Percentiles rank a stretch among this genome's conserved stretches.
Conservation (phyloP, 345 rosid species). For the Eucalyptus erythrocorys region DNA sequence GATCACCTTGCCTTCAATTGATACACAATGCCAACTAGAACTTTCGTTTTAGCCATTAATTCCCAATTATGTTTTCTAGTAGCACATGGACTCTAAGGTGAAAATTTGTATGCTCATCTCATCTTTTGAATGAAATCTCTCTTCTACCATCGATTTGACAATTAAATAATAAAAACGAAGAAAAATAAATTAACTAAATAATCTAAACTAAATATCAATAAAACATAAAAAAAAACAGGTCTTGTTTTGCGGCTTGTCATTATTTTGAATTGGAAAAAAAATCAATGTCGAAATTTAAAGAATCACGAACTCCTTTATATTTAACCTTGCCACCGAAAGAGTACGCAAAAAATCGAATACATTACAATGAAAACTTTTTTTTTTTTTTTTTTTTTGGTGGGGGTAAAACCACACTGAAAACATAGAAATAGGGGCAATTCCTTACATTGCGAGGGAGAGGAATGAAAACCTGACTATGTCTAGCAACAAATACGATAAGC, state of each 20-base stretch:
- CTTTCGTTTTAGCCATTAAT: not conserved
- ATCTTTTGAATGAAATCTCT: not conserved
- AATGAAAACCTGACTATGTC: not conserved
- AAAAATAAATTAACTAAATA: not conserved
- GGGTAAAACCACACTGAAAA: not conserved
- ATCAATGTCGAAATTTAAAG: not conserved
- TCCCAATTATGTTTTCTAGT: not conserved
- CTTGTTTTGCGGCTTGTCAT: too few relatives aligned
- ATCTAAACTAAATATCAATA: not conserved
- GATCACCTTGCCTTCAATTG: not conserved
- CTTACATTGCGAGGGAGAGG: not conserved
- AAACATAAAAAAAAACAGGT: not conserved
- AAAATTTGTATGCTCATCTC: not conserved
- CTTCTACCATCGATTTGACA: not conserved
- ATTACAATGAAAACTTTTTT: not conserved
- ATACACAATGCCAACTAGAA: not conserved
- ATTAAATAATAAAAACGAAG: not conserved
- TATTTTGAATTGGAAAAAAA: not conserved
- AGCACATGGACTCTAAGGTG: not conserved
- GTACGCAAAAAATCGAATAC: not conserved
- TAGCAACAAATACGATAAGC: not conserved
- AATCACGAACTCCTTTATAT: too few relatives aligned
- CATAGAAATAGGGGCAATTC: not conserved
- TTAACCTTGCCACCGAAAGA: not conserved
- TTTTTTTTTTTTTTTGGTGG: too few relatives aligned